phyloP scores from a whole-genome alignment of 257 asterid species.

The Primulina tabacum region DNA sequence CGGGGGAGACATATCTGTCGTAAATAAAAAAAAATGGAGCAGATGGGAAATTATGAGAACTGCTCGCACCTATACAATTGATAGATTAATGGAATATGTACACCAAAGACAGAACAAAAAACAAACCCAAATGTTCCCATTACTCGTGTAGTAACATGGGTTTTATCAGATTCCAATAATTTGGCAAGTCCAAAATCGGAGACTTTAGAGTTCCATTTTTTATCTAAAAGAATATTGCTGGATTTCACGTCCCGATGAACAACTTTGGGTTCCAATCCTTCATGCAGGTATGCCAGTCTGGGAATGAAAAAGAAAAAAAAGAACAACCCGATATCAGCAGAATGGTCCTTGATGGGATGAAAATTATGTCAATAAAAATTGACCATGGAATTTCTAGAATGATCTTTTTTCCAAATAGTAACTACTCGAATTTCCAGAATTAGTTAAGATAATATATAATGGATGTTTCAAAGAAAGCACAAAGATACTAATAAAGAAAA shows the following conservation, averaged over 20 bases:
- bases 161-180: constrained; percentile 80
- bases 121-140: constrained; percentile 99
- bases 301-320: neutral
- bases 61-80: neutral
- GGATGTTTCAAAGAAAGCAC: neutral
- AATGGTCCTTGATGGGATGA: constrained; percentile 8
- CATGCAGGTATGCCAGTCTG: constrained; percentile 95
- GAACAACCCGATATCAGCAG: neutral
- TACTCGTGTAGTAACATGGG: constrained; percentile 93
- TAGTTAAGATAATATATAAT: too few species aligned
- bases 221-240: constrained; percentile 89
- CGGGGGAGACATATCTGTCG: constrained; percentile 95
- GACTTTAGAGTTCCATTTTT: constrained; percentile 84
- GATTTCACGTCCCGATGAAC: constrained; percentile 99
- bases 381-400: neutral
- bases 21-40: constrained; percentile 14
- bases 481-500: neutral
- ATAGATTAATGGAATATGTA: neutral
- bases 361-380: neutral
- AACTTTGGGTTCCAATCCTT: constrained; percentile 97
- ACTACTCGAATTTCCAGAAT: neutral
- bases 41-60: constrained; percentile 9
- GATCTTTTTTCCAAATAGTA: neutral
- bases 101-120: constrained; percentile 25
- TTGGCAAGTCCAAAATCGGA: constrained; percentile 99